Percentiles rank a stretch among this genome's conserved stretches.
Evolutionary conservation across 768 basidiomycete genomes (phyloP).

Genomic region (Amanita pallidorosea): DNA sequence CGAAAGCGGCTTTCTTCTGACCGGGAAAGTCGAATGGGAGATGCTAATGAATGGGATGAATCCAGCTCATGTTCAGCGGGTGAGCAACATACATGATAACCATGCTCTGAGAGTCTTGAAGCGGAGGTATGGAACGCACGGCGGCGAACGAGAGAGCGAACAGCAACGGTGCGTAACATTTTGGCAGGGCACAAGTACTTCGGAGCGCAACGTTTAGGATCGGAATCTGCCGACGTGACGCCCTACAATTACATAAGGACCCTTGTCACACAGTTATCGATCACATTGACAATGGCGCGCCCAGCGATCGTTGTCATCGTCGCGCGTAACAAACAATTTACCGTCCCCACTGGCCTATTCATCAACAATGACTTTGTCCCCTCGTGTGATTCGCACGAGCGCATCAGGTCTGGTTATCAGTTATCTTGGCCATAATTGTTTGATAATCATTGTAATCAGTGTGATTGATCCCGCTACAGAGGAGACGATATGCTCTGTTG

Average conservation of each 20-base stretch:
- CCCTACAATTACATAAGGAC: neutral
- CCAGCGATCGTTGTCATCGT: slow-evolving; percentile 28
- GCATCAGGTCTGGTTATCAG: slow-evolving; percentile 42
- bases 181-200: slow-evolving; percentile 14
- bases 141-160: slow-evolving; percentile 32
- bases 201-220: neutral
- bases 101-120: slow-evolving; percentile 36
- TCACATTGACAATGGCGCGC: slow-evolving; percentile 23
- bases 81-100: slow-evolving; percentile 40
- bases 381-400: slow-evolving; percentile 58
- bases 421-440: neutral
- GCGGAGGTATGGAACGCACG: slow-evolving; percentile 30
- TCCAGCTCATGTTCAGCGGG: slow-evolving; percentile 5
- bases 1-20: slow-evolving; percentile 39
- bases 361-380: slow-evolving; percentile 85
- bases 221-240: slow-evolving; percentile 4
- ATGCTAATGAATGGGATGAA: slow-evolving; percentile 26
- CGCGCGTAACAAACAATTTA: slow-evolving; percentile 36
- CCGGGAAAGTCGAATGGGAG: slow-evolving; percentile 45
- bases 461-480: slow-evolving; percentile 80
- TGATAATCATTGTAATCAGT: slow-evolving; percentile 22
- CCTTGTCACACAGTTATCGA: neutral
- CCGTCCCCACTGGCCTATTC: slow-evolving; percentile 75
- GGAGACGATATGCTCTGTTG: slow-evolving; percentile 56
- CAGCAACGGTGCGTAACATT: slow-evolving; percentile 26